A percentile compares a stretch with the other conserved stretches of the same genome.
These are phyloP conservation scores for Tothia fuscella DNA, from an alignment of 2,329 filamentous ascomycete genomes.

Conservation along the genomic window DNA sequence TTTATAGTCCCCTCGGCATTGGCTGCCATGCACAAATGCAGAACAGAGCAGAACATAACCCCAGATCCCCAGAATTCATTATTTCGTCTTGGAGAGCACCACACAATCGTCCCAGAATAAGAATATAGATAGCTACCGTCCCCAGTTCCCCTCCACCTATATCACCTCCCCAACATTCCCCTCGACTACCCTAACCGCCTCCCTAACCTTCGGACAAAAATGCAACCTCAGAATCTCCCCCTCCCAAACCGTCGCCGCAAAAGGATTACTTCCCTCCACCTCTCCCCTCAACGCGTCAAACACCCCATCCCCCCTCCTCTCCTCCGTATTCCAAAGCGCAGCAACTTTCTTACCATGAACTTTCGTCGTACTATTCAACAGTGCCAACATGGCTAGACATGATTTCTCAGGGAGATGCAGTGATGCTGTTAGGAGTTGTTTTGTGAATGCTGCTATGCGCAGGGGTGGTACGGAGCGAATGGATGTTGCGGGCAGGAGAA, in stretches of 20 bases:
- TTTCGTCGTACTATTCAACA: slow-evolving; percentile 68
- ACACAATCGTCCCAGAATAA: too few species aligned
- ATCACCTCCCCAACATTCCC: slow-evolving; percentile 36
- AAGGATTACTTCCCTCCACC: slow-evolving; percentile 80
- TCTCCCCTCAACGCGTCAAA: slow-evolving; percentile 63
- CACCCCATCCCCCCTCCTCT: slow-evolving; percentile 78
- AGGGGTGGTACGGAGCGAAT: slow-evolving; percentile 66
- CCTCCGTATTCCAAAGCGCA: slow-evolving; percentile 88
- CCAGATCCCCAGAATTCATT: too few species aligned
- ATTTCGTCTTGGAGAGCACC: too few species aligned
- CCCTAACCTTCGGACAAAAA: slow-evolving; percentile 75
- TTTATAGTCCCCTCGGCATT: too few species aligned
- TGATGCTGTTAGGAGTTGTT: slow-evolving; percentile 71
- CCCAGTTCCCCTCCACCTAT: too few species aligned
- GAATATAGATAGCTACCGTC: too few species aligned
- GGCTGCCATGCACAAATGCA: too few species aligned
- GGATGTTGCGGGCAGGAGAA: slow-evolving; percentile 65
- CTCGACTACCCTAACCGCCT: slow-evolving; percentile 54
- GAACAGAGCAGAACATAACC: too few species aligned
- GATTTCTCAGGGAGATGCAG: slow-evolving; percentile 89
- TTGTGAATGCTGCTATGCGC: slow-evolving; percentile 82
- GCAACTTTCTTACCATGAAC: slow-evolving; percentile 72
- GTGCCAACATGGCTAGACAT: slow-evolving; percentile 62
- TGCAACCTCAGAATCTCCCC: slow-evolving; percentile 76
- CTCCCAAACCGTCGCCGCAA: slow-evolving; percentile 85